These are phyloP conservation scores for Hypoxylon sp. DNA, from an alignment of 2,329 filamentous ascomycete species.

Conservation along the genomic window DNA sequence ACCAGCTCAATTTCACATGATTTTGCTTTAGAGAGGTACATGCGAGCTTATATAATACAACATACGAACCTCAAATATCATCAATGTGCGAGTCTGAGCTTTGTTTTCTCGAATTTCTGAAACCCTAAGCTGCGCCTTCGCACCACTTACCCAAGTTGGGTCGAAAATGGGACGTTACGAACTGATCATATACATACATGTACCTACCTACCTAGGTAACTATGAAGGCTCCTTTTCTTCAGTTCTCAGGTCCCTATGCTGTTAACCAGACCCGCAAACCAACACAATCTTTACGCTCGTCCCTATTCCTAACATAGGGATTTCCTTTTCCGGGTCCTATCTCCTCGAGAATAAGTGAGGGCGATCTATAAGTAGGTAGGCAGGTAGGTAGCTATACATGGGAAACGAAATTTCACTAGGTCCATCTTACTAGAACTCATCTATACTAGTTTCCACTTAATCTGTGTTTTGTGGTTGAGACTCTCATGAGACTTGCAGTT, in stretches of 20 bases:
- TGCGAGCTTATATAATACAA: constrained; percentile 10
- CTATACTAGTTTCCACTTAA: not conserved
- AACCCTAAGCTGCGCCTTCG: not conserved
- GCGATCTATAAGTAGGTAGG: not conserved
- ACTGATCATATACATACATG: too few relatives aligned
- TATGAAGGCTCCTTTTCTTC: not conserved
- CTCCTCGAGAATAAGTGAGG: not conserved
- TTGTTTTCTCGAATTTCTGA: not conserved
- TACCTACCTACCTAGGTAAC: too few relatives aligned
- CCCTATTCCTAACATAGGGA: not conserved
- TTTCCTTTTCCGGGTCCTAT: not conserved
- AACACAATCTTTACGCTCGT: not conserved
- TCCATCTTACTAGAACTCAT: too few relatives aligned
- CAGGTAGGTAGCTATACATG: too few relatives aligned
- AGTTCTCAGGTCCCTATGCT: not conserved
- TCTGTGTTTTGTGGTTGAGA: not conserved
- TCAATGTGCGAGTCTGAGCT: not conserved
- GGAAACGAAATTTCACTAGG: too few relatives aligned
- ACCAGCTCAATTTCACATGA: not conserved
- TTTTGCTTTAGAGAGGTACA: not conserved
- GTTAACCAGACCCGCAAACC: not conserved
- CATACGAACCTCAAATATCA: not conserved
- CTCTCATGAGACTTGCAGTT: not conserved
- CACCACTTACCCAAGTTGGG: not conserved
- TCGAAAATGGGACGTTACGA: not conserved